These are phyloP conservation scores for Hypomyces rosellus DNA, from an alignment of 2,329 filamentous ascomycete species.

Conservation along the genomic window DNA sequence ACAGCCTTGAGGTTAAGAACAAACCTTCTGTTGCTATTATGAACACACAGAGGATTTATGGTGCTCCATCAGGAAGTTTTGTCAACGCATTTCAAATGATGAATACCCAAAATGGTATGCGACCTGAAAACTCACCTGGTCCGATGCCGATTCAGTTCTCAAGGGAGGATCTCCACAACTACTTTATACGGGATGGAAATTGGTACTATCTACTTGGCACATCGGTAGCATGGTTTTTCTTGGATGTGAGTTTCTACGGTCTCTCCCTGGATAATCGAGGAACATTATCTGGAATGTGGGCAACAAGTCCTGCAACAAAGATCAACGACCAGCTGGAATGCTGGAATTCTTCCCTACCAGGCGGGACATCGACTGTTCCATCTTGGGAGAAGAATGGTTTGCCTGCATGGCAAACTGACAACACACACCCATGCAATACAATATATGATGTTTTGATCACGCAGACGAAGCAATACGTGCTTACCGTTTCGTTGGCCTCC, in stretches of 20 bases:
- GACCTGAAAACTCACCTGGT: constrained; percentile 26
- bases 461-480: constrained; percentile 46
- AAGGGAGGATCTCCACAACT: constrained; percentile 40
- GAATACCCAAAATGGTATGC: constrained; percentile 19
- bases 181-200: constrained; percentile 39
- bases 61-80: constrained; percentile 25
- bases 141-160: constrained; percentile 44
- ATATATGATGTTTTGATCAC: constrained; percentile 47
- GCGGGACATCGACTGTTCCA: constrained; percentile 39
- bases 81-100: constrained; percentile 17
- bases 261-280: constrained; percentile 40
- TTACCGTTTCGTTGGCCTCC: constrained; percentile 46
- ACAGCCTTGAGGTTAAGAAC: constrained; percentile 58
- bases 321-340: constrained; percentile 37
- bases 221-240: constrained; percentile 43
- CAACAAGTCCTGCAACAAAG: constrained; percentile 25
- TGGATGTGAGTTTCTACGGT: constrained; percentile 51
- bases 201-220: constrained; percentile 34
- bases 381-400: constrained; percentile 33
- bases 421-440: constrained; percentile 42
- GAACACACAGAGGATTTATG: constrained; percentile 55
- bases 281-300: constrained; percentile 33
- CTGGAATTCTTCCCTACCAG: constrained; percentile 39
- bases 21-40: constrained; percentile 53
- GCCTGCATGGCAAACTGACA: constrained; percentile 45